Evolutionary conservation across 1,284 basidiomycete genomes (phyloP), one percentile per base, ranked within the genome.

Genomic region (Trichosporon inkin): DNA sequence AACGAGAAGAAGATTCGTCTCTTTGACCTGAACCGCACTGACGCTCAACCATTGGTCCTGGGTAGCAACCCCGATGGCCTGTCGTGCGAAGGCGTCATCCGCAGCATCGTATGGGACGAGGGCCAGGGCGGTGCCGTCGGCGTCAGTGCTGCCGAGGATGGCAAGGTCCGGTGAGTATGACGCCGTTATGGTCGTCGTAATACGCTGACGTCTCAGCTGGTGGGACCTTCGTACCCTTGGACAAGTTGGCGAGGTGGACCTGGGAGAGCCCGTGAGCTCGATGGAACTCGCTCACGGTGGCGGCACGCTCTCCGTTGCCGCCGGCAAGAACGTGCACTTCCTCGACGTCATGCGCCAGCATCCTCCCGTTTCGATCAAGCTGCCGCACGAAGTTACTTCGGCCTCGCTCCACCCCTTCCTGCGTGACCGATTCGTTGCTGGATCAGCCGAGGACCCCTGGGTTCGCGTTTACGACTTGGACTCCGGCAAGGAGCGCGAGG

Each of bases 1-100:
- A 89, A 97, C 80, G 96, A 99, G 79, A 98, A 97, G 83, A 97
- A 93, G 81, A 88, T 97, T 58, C 84, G 95, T 59, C 85, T 98
- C 71, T 99, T 97, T 76, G 92, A 98, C 80, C 83, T 99, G 38
- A 81, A 81, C 60, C 81, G 89, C 59, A 89, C 78, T 1, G 89
- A 95, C 67, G 89, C 90, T 22, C 89, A 91, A 66, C 89, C 91
- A n/a, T 84, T 89, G 63, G 83, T 90, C 62, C 83, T 95, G 55
- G 80, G 82, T 47, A 86, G 88, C 62, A 79, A 81, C 60, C 77
- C 79, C 54, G 71, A 72, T 19, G 86, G 90, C 14, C 67, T 73
- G 17, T 67, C 71, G 34, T 94, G 96, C 75, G 90, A 94, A 2
- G 92, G 92, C 35, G 90, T 85, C 14, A 84, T 99, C 61, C 92